These are phyloP conservation scores for Annona squamosa DNA, from an alignment of 164 flowering plant species.

Conservation along the genomic window DNA sequence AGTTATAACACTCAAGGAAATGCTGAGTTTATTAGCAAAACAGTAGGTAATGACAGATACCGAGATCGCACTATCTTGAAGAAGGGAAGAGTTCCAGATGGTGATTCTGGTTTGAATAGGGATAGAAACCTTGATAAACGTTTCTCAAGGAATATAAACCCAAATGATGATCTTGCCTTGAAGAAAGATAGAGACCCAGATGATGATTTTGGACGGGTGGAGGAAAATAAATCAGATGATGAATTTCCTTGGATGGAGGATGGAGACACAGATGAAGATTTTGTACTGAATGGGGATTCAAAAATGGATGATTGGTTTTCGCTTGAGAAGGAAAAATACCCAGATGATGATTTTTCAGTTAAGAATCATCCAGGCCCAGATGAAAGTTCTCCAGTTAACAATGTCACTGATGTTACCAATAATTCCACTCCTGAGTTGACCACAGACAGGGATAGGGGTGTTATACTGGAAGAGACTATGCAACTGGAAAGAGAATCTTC, in stretches of 20 bases:
- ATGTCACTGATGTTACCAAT: constrained; percentile 2
- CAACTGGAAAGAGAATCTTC: not conserved
- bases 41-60: constrained; percentile 1
- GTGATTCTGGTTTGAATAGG: not conserved
- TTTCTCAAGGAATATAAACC: not conserved
- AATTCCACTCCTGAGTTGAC: constrained; percentile 11
- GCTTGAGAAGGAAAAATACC: not conserved
- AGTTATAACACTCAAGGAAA: constrained; percentile 5
- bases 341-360: constrained; percentile 15
- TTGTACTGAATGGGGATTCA: not conserved
- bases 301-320: not conserved
- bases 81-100: constrained; percentile 6
- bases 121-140: not conserved
- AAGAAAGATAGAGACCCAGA: constrained; percentile 17
- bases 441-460: constrained; percentile 1
- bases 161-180: constrained; percentile 15
- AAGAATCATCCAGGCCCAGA: constrained; percentile 17
- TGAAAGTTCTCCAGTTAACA: constrained; percentile 12
- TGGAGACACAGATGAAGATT: not conserved
- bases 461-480: not conserved
- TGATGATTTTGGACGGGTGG: not conserved
- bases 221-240: not conserved
- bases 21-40: not conserved
- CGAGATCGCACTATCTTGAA: not conserved
- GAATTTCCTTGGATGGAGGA: not conserved